Percentiles rank a stretch among this genome's conserved stretches.
Conservation (phyloP, 2,329 filamentous ascomycete genomes). For the Epichloe gansuensis region DNA sequence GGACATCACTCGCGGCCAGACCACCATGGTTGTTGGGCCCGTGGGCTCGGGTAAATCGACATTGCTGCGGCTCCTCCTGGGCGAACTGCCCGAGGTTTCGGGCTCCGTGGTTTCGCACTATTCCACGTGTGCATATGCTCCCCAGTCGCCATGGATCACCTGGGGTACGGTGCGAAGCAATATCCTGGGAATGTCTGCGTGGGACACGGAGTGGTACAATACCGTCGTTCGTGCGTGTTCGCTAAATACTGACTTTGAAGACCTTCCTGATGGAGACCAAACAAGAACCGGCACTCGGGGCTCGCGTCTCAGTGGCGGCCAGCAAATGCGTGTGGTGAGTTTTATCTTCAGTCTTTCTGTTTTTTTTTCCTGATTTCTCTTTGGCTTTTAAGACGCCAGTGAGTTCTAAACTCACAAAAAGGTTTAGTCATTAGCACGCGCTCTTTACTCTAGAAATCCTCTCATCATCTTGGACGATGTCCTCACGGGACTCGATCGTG, state of each 20-base stretch:
- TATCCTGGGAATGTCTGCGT: constrained; percentile 11
- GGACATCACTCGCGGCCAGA: constrained; percentile 8
- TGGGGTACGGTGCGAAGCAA: constrained; percentile 15
- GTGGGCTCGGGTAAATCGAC: constrained; percentile 15
- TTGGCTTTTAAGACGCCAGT: background rate
- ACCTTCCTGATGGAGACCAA: constrained; percentile 13
- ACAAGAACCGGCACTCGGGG: constrained; percentile 13
- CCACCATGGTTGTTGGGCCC: constrained; percentile 12
- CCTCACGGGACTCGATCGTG: constrained; percentile 22
- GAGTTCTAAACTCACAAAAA: background rate
- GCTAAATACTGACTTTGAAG: constrained; percentile 10
- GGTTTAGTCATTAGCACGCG: constrained; percentile 13
- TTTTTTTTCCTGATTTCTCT: too few species aligned
- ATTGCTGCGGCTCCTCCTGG: constrained; percentile 11
- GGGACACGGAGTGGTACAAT: constrained; percentile 12
- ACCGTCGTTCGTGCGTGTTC: constrained; percentile 11
- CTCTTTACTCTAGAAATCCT: constrained; percentile 12
- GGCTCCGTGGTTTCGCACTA: constrained; percentile 7
- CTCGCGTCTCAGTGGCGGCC: constrained; percentile 15
- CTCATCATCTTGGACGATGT: constrained; percentile 22
- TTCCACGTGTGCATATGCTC: constrained; percentile 11
- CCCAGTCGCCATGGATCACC: constrained; percentile 14
- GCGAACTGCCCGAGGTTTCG: constrained; percentile 10
- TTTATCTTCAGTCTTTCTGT: background rate
- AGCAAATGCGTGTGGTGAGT: constrained; percentile 15